Base-by-base conservation (phyloP, 108 stramenopile species). In the Skeletonema costatum region DNA sequence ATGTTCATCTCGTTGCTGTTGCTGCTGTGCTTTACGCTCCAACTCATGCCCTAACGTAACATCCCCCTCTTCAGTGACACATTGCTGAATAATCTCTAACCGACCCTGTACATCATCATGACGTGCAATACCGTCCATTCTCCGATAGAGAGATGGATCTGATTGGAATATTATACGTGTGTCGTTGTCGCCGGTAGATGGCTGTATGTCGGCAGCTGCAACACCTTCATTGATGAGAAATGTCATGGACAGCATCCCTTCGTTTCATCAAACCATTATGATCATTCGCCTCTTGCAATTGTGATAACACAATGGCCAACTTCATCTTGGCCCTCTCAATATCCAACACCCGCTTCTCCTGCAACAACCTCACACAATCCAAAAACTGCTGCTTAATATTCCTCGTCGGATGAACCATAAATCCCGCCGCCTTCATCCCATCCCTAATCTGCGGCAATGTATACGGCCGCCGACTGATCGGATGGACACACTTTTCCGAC, bases 291-390 rank as follows among this genome's bases (percentile, higher is more conserved):
- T 9, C 39, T n/a, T 39, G 60, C 32, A 25, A 42, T n/a, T 39
- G 60, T 29, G 17, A 42, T 12, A 86, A 80, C 67, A 73, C 84
- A 11, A 97, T 66, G 17, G 91, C 78, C 16, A 98, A 70, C 64
- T 90, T 87, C 99, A 99, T 98, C 70, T 93, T 98, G 5, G 98
- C 98, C 46, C 99, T 68, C 77, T 94, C 93, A 63, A 99, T 96
- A 29, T 96, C 90, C 71, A 99, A 86, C n/a, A 94, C 88, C 5
- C 63, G 39, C 48, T 87, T 92, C 11, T 87, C 75, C 42, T 88
- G 82, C 29, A 99, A 82, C 68, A 90, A 74, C 66, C 88, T 89
- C 41, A 99, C 95, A 58, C 96, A 95, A 70, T 99, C 99, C 46
- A 99, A 82, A 67, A 96, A 98, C 85, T 99, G 97, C 72, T 86